Evolutionary conservation across 140 eudicot genomes (phyloP), one percentile per base, ranked within the genome.

Genomic region (Cichorium intybus): DNA sequence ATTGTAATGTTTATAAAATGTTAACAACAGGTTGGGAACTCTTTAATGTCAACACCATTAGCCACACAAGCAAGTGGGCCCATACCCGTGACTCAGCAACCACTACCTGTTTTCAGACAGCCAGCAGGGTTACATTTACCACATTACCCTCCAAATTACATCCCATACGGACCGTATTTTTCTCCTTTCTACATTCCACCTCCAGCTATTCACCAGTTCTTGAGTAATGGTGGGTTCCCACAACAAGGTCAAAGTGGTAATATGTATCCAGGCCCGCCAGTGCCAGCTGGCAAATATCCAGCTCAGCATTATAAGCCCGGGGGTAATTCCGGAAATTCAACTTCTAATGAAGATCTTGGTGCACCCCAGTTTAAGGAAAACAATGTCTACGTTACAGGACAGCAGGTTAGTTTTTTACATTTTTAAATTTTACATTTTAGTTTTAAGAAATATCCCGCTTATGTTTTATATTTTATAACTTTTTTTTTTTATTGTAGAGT

Each of bases 31-130:
- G 90, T 74, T 52, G 89, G 95, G 60, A 85, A 73, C 82, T 56
- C 88, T 9, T 6, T 73, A 51, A 57, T 75, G 47, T 39, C 86
- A 20, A 65, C 96, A 16, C 78, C 94, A 31, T 77, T 84, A 73
- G 90, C 74, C 31, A 87, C 81, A 69, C 97, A 90, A 76, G 86
- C 96, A 75, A 84, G 82, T 78, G n/a, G n/a, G n/a, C 77, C 97
- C 31, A 55, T 85, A 66, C 75, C 86, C 15, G 84, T 81, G 20
- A 72, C 91, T 59, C 97, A 90, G 70, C 95, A 90, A 71, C 92
- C 86, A 29, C 74, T 84, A 46, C 84, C 97, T 1, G 81, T 87
- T 52, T 90, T 84, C 75, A 76, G 97, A 39, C 97, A 82, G 31
- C 96, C 97, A 55, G 24, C 96, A 16, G 97, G 96, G 73, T 34